phyloP scores from a whole-genome alignment of 2,329 filamentous ascomycete species.

The Cytospora chrysosperma region DNA sequence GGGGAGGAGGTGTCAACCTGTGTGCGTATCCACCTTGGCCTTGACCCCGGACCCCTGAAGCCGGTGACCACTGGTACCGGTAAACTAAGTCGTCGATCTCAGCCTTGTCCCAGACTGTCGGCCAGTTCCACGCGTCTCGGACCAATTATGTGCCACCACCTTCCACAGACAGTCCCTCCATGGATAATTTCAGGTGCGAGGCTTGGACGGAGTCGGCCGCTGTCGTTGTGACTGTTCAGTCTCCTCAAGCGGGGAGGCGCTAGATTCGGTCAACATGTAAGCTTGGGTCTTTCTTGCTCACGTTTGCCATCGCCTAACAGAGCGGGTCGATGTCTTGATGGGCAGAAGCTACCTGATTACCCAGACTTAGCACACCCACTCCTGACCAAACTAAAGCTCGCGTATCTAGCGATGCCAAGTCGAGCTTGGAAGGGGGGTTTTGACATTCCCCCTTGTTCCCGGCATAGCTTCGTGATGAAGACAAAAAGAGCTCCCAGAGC shows the following conservation, averaged over 20 bases:
- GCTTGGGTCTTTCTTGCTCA: neutral
- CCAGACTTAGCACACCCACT: neutral
- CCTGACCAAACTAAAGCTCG: neutral
- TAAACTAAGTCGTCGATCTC: neutral
- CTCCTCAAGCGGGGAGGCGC: neutral
- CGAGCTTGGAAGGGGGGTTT: neutral
- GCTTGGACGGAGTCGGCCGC: neutral
- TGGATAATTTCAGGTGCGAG: neutral
- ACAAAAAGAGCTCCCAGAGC: neutral
- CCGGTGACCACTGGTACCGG: neutral
- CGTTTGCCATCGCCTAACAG: neutral
- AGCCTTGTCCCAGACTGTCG: constrained; percentile 5
- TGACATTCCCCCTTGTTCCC: neutral
- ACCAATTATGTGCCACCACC: neutral
- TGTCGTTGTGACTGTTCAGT: neutral
- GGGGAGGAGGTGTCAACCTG: neutral
- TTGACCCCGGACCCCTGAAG: neutral
- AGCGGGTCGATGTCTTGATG: neutral
- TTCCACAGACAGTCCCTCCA: neutral
- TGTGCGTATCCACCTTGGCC: neutral
- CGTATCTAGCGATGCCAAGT: neutral
- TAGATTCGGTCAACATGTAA: neutral
- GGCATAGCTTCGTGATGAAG: neutral
- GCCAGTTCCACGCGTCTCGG: constrained; percentile 3
- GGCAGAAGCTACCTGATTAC: too few species aligned